Evolutionary conservation across 1,284 basidiomycete species (phyloP), one percentile per base, ranked within the genome.

Genomic region (Phellinidium pouzarii): DNA sequence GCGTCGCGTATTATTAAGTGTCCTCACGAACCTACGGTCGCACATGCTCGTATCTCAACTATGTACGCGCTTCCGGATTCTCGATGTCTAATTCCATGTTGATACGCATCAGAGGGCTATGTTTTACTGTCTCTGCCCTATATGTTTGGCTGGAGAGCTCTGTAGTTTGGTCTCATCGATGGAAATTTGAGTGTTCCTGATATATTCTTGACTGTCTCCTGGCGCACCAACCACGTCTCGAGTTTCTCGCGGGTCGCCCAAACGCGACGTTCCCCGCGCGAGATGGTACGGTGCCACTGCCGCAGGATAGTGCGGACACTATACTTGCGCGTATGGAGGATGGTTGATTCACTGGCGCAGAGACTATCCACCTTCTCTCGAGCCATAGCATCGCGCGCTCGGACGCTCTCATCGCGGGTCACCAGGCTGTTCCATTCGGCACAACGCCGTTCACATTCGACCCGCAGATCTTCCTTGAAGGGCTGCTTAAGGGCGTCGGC

Each of bases 341-440:
- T 41, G 59, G 49, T 14, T 56, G 66, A 34, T 67, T 69, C 57
- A 57, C 54, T 7, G 57, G 64, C 14, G 55, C 45, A 1, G 68
- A 67, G 31, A 60, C 68, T 49, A 60, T 70, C 50, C 61, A 64
- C 19, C 61, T 68, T 14, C 51, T 59, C 26, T 51, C 58, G n/a
- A 51, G 46, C 11, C 59, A 59, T 46, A 55, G 53, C 29, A 58
- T 60, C 23, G 58, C 58, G 9, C 47, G 58, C 14, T 42, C 54
- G 4, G 59, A 60, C 38, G 50, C 54, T 25, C 43, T 61, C 12
- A 56, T 59, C 12, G 36, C 53, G 2, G 46, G n/a, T 17, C 38
- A 56, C 27, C 29, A 53, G 14, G 48, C 44, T 9, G 51, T 50
- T 8, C 59, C 59, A 20, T 60, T 60, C 54, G 59, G 59, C 49